Base-by-base conservation (phyloP, 1,139 yeast genomes). In the Meyerozyma elateridarum region DNA sequence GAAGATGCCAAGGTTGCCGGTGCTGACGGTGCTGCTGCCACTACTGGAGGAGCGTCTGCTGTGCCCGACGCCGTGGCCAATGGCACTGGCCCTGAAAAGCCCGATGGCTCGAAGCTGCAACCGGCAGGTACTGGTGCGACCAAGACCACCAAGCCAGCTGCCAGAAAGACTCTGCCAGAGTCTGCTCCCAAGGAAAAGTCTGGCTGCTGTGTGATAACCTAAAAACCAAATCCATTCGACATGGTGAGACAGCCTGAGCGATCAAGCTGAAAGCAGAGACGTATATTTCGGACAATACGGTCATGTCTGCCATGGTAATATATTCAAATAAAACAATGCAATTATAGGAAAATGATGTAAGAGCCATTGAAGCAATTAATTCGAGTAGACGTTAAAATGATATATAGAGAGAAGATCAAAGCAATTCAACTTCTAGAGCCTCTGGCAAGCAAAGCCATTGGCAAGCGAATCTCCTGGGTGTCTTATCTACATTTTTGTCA, bases 171-270 rank as follows among this genome's bases (percentile, higher is more conserved):
- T 19, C 25, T 8, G 5, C 34, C 28, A 21, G 38, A 24, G 27
- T 33, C 52, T 30, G 58, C 49, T 36, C 36, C 51, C 9, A 64
- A 68, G 46, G 65, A 62, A 36, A 64, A 62, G 47, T 45, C 61
- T 12, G 73, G 73, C 6, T 68, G 74, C 46, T 68, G 74, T 53
- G 67, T 62, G 8, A 64, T 68, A 48, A 66, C 60, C 30, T 67
- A 55, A 44, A 4, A 8, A 6, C 9, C 8, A 7, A 9, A 8
- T 25, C n/a, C n/a, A 21, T n/a, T n/a, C n/a, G n/a, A n/a, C n/a
- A n/a, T n/a, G n/a, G n/a, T n/a, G n/a, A n/a, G n/a, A n/a, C n/a
- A n/a, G n/a, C n/a, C n/a, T n/a, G n/a, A n/a, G n/a, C n/a, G n/a
- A n/a, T n/a, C n/a, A n/a, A n/a, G n/a, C n/a, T n/a, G n/a, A n/a